A percentile compares a stretch with the other conserved stretches of the same genome.
These are phyloP conservation scores for Jackrogersella multiformis DNA, from an alignment of 495 filamentous ascomycete genomes.

Conservation along the genomic window DNA sequence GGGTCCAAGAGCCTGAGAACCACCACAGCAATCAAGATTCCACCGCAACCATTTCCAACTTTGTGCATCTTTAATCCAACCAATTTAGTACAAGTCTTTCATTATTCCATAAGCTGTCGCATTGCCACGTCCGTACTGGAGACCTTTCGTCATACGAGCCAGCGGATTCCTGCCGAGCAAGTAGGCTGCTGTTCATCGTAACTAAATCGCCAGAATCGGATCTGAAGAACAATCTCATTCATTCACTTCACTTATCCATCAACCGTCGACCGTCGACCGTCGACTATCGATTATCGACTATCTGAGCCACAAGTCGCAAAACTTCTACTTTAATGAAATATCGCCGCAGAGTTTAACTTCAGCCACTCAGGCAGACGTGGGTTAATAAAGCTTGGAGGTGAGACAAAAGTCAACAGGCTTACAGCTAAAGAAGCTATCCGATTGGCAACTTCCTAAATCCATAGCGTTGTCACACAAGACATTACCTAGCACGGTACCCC, in stretches of 20 bases:
- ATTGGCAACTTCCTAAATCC: conserved; percentile 7
- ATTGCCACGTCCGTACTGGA: conserved; percentile 18
- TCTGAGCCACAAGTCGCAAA: not conserved
- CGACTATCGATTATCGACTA: not conserved
- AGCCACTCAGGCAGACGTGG: conserved; percentile 18
- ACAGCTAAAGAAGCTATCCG: not conserved
- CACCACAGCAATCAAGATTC: not conserved
- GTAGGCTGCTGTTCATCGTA: conserved; percentile 7
- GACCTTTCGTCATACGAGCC: conserved; percentile 15
- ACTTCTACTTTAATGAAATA: not conserved
- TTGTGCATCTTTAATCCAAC: conserved; percentile 9
- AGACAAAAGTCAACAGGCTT: conserved; percentile 14
- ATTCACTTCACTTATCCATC: too few species aligned
- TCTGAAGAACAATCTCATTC: not conserved
- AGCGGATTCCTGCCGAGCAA: conserved; percentile 14
- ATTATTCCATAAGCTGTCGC: conserved; percentile 20
- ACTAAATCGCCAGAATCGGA: not conserved
- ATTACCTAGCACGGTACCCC: not conserved
- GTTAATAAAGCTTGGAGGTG: conserved; percentile 1
- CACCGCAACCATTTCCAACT: not conserved
- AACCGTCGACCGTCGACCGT: not conserved
- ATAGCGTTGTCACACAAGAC: conserved; percentile 16
- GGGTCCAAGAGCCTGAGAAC: conserved; percentile 20
- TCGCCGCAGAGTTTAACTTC: not conserved
- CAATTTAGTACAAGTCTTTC: conserved; percentile 7